Percentiles rank a stretch among this genome's conserved stretches.
phyloP scores from a whole-genome alignment of 345 rosid species.

The Rhodamnia argentea region DNA sequence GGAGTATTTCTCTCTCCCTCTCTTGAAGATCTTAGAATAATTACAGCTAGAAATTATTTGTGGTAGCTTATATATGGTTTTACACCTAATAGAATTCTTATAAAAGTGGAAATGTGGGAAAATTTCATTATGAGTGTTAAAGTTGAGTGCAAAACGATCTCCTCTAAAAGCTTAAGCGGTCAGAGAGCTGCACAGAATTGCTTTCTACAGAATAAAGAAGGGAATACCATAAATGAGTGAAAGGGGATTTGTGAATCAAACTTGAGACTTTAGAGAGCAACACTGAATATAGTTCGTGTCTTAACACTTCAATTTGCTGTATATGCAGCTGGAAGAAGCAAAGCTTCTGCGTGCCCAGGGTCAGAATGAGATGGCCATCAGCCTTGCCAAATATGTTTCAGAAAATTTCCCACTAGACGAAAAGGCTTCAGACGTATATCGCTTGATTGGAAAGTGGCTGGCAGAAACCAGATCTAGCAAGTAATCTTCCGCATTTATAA shows the following conservation, averaged over 20 bases:
- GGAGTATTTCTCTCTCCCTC: not conserved
- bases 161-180: not conserved
- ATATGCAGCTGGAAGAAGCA: slow-evolving; percentile 88
- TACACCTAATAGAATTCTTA: not conserved
- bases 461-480: slow-evolving; percentile 98
- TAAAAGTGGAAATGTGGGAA: not conserved
- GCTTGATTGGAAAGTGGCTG: slow-evolving; percentile 95
- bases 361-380: slow-evolving; percentile 88
- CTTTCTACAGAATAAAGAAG: not conserved
- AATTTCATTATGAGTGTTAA: not conserved
- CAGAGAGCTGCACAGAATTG: not conserved
- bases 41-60: not conserved
- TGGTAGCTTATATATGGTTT: not conserved
- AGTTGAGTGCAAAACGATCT: not conserved
- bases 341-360: slow-evolving; percentile 88
- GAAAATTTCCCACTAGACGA: slow-evolving; percentile 50
- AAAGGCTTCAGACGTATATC: slow-evolving; percentile 62
- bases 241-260: not conserved
- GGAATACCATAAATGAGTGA: not conserved
- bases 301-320: not conserved
- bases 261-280: not conserved
- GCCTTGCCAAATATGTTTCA: slow-evolving; percentile 73
- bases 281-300: not conserved
- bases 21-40: not conserved
- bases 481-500: slow-evolving; percentile 21